phyloP scores from a whole-genome alignment of 2,329 filamentous ascomycete genomes.

The Lizonia empirigonia region DNA sequence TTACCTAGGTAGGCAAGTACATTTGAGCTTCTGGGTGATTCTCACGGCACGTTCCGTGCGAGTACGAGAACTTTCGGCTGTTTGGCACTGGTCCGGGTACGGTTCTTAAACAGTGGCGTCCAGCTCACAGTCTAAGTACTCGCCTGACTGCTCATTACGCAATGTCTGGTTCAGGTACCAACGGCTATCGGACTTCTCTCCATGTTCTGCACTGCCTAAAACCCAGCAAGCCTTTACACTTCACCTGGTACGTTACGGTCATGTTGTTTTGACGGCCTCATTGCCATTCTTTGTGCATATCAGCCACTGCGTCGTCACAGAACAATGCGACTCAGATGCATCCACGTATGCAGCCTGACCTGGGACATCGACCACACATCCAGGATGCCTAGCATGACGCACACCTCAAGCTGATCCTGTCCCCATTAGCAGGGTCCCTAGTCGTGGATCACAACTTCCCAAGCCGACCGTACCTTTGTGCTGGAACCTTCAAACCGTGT shows the following conservation, averaged over 20 bases:
- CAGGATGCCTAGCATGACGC: constrained; percentile 7
- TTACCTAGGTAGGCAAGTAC: too few relatives aligned
- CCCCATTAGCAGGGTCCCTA: constrained; percentile 12
- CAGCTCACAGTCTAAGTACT: neutral
- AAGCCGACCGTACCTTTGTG: constrained; percentile 20
- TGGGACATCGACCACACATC: constrained; percentile 7
- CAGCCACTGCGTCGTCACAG: neutral
- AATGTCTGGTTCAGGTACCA: constrained; percentile 1
- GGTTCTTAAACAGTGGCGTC: neutral
- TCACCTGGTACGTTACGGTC: too few relatives aligned
- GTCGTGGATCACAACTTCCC: constrained; percentile 2
- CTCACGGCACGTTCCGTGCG: neutral
- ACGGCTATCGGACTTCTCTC: neutral
- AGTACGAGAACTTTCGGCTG: neutral
- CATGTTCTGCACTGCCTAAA: neutral
- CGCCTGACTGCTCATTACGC: neutral
- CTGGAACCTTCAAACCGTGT: constrained; percentile 16
- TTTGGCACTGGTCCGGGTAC: neutral
- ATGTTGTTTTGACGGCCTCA: neutral
- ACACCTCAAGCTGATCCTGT: constrained; percentile 1
- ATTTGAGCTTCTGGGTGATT: neutral
- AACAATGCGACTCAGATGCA: constrained; percentile 1
- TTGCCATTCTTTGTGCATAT: neutral
- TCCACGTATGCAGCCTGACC: constrained; percentile 10
- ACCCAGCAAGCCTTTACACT: neutral